A percentile compares a stretch with the other conserved stretches of the same genome.
phyloP scores from a whole-genome alignment of 2,329 filamentous ascomycete genomes.

The Diaporthe helianthi region DNA sequence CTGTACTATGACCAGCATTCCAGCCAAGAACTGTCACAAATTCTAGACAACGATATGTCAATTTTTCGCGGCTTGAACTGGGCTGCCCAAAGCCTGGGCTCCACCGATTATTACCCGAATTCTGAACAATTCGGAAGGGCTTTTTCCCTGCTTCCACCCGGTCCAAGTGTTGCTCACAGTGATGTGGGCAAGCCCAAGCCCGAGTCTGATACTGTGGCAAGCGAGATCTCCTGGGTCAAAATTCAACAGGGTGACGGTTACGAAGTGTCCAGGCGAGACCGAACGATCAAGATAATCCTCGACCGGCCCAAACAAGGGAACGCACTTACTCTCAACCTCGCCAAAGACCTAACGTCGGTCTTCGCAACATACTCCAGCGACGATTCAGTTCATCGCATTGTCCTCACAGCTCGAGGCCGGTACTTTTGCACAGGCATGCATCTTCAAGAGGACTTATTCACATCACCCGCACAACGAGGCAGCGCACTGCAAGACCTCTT shows the following conservation, averaged over 20 bases:
- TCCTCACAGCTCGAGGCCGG: constrained; percentile 45
- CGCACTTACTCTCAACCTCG: not conserved
- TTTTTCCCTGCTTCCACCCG: not conserved
- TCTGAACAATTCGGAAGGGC: not conserved
- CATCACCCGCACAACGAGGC: constrained; percentile 3
- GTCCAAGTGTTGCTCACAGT: not conserved
- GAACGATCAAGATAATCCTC: constrained; percentile 1
- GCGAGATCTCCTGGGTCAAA: not conserved
- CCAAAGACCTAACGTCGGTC: not conserved
- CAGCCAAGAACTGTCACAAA: too few relatives aligned
- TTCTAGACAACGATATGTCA: not conserved
- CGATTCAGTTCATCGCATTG: constrained; percentile 39
- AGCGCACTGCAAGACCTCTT: constrained; percentile 37
- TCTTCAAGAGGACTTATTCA: constrained; percentile 37
- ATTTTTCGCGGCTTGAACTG: not conserved
- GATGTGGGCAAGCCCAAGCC: not conserved
- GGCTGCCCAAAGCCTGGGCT: constrained; percentile 8
- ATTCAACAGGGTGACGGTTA: not conserved
- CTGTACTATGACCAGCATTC: not conserved
- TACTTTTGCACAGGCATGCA: constrained; percentile 53
- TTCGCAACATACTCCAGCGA: not conserved
- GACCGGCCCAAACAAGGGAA: not conserved
- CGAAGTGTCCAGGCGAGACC: not conserved
- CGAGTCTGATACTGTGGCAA: not conserved
- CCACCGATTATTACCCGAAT: not conserved